Conservation (phyloP, 352 stramenopile genomes). For the Sclerospora graminicola region DNA sequence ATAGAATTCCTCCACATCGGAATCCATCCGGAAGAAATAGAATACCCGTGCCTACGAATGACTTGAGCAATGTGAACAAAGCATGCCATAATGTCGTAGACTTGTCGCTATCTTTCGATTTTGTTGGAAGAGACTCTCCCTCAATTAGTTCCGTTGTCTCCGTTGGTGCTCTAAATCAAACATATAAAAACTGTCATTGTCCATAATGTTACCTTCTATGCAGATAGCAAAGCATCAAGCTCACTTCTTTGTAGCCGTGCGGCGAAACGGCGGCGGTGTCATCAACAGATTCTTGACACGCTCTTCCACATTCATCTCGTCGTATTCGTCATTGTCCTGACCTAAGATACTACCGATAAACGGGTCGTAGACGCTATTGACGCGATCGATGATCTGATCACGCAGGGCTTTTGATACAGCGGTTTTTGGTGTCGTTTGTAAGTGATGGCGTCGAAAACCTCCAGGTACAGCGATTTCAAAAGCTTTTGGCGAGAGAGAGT, state of each 20-base stretch:
- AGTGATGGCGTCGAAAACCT: constrained; percentile 62
- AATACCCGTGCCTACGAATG: constrained; percentile 73
- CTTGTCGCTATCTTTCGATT: constrained; percentile 42
- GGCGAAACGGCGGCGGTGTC: constrained; percentile 37
- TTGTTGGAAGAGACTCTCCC: constrained; percentile 1
- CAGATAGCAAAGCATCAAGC: not conserved
- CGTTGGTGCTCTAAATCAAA: constrained; percentile 18
- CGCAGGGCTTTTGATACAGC: constrained; percentile 44
- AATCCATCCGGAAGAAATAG: constrained; percentile 74
- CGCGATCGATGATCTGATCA: constrained; percentile 60
- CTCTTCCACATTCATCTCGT: constrained; percentile 59
- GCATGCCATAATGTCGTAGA: constrained; percentile 73
- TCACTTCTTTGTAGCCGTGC: constrained; percentile 17
- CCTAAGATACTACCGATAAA: constrained; percentile 77
- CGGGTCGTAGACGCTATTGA: constrained; percentile 70
- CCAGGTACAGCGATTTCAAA: constrained; percentile 58
- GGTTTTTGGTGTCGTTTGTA: constrained; percentile 28
- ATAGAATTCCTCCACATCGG: constrained; percentile 57
- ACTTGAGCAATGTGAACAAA: constrained; percentile 68
- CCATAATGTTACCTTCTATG: too few species aligned
- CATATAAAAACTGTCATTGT: too few species aligned
- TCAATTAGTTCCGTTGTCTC: constrained; percentile 23
- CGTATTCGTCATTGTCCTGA: constrained; percentile 75
- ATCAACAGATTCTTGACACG: constrained; percentile 54
- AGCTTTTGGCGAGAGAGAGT: constrained; percentile 27